Evolutionary conservation across 2,329 filamentous ascomycete species (phyloP), one percentile per base, ranked within the genome.

Genomic region (Lasiodiplodia citricola): DNA sequence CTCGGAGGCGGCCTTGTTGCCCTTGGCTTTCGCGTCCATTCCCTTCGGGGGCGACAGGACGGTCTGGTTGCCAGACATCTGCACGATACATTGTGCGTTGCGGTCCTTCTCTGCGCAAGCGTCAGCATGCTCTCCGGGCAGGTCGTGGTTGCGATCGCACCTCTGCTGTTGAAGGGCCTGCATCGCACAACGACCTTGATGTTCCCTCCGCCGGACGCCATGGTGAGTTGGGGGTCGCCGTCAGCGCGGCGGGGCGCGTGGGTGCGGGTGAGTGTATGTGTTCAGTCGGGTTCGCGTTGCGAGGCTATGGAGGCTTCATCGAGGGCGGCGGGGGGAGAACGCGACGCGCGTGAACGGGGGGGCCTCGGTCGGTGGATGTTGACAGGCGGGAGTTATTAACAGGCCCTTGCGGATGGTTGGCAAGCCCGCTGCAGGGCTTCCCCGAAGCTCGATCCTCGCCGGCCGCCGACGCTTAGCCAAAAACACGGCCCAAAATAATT

Each of bases 141-240:
- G 31, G 57, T 44, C 37, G 21, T 28, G 62, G 66, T 52, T 21
- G 28, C 41, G 16, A 64, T 31, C 85, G 70, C 86, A 95, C 94
- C 93, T 95, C 94, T 90, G 77, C 89, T 90, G 82, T 99, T 99
- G 84, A 99, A 99, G 63, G 96, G 96, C 79, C 96, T 90, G 75
- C 92, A 91, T 84, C 96, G 90, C 85, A 99, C 96, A 86, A 99
- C 96, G 84, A 99, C 96, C 90, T 99, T 99, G 82, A 99, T 99
- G 80, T 99, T 99, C 79, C 96, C 94, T 83, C 92, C 94, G 77
- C 92, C 92, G 75, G 87, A 85, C 77, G 88, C 87, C 90, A 92
- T 92, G 71, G 68, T 68, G 67, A 37, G 21, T 37, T 57, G 41
- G 28, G 57, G 47, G 58, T 56, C 50, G 67, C 67, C 52, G 65